These are phyloP conservation scores for Trametes maxima DNA, from an alignment of 768 basidiomycete genomes.

Conservation along the genomic window DNA sequence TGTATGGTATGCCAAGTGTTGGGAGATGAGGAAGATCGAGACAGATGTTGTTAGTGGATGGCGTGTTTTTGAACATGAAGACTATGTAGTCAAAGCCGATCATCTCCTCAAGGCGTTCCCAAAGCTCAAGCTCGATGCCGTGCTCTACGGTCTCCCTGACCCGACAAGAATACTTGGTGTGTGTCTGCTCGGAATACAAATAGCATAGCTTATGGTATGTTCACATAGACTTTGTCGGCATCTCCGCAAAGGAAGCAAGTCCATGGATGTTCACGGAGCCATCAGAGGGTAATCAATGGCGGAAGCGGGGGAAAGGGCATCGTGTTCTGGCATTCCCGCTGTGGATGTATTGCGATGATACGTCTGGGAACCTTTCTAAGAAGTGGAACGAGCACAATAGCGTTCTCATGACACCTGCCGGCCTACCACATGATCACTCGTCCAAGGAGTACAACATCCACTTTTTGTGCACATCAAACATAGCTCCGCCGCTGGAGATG, in stretches of 20 bases:
- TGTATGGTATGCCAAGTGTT: too few species aligned
- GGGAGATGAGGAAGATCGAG: too few species aligned
- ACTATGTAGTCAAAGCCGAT: too few species aligned
- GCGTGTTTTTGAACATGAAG: too few species aligned
- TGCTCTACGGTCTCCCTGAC: too few species aligned
- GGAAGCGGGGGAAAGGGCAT: slow-evolving; percentile 4
- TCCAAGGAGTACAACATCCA: slow-evolving; percentile 41
- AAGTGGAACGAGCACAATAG: slow-evolving; percentile 50
- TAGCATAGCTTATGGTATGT: neutral
- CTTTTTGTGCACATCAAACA: slow-evolving; percentile 44
- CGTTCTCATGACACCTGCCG: slow-evolving; percentile 40
- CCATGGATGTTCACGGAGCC: slow-evolving; percentile 15
- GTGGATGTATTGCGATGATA: slow-evolving; percentile 48
- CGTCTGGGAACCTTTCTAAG: slow-evolving; percentile 46
- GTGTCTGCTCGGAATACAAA: neutral
- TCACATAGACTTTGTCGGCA: neutral
- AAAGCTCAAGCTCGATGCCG: too few species aligned
- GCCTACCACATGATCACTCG: slow-evolving; percentile 33
- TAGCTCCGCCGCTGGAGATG: slow-evolving; percentile 45
- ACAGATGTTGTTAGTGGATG: too few species aligned
- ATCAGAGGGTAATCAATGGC: slow-evolving; percentile 6
- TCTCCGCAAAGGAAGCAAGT: neutral
- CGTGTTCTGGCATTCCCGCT: slow-evolving; percentile 37
- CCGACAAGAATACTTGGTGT: too few species aligned
- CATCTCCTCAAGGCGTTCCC: too few species aligned